A percentile compares a stretch with the other conserved stretches of the same genome.
Conservation (phyloP, 1,284 basidiomycete species). For the Phylloboletellus chloephorus region DNA sequence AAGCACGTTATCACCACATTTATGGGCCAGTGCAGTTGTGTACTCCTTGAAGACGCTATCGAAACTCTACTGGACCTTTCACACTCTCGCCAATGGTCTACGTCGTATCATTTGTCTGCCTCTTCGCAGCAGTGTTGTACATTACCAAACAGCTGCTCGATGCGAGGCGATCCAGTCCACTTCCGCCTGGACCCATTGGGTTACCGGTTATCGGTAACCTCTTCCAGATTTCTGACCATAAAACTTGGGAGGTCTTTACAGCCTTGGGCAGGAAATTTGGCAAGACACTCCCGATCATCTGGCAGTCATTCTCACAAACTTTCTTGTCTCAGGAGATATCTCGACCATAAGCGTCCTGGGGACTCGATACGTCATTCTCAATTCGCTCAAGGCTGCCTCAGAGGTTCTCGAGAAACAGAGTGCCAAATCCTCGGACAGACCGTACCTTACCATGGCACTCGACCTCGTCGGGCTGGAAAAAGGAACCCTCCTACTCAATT, state of each 20-base stretch:
- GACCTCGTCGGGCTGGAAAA: constrained; percentile 25
- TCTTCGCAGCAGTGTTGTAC: constrained; percentile 15
- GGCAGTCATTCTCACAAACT: neutral
- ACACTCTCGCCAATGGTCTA: constrained; percentile 6
- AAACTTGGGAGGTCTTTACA: constrained; percentile 41
- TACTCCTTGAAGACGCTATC: too few relatives aligned
- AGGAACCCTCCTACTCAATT: constrained; percentile 18
- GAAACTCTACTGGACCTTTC: too few relatives aligned
- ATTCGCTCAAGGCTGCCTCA: constrained; percentile 16
- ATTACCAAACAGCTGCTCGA: constrained; percentile 3
- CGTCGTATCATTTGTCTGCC: constrained; percentile 8
- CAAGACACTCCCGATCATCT: constrained; percentile 9
- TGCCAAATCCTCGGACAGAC: constrained; percentile 22
- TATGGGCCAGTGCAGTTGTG: too few relatives aligned
- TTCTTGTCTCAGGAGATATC: constrained; percentile 20
- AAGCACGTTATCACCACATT: too few relatives aligned
- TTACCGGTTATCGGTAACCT: constrained; percentile 36
- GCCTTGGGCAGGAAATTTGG: constrained; percentile 43
- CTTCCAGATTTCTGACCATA: constrained; percentile 36
- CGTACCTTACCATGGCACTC: constrained; percentile 21
- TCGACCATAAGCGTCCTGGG: constrained; percentile 17
- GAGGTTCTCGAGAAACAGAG: constrained; percentile 30
- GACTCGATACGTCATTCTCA: constrained; percentile 25
- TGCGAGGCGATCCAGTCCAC: constrained; percentile 5
- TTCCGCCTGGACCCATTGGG: constrained; percentile 33